Percentiles rank a stretch among this genome's conserved stretches.
These are phyloP conservation scores for Hypoxylon sp. DNA, from an alignment of 2,329 filamentous ascomycete genomes.

Conservation along the genomic window DNA sequence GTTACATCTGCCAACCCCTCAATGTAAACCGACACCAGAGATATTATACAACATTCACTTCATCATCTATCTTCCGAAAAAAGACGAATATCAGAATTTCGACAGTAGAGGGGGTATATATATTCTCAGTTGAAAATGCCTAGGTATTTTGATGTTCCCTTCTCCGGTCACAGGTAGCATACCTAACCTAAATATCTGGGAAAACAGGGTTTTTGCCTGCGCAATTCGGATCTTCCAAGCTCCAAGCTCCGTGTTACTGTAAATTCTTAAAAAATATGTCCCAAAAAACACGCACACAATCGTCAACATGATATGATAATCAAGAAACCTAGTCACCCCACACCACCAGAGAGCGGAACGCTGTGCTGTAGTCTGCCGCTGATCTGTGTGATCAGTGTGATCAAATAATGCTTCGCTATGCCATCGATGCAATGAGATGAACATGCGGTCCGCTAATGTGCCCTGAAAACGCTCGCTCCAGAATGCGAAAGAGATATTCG, in stretches of 20 bases:
- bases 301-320: slow-evolving; percentile 15
- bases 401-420: slow-evolving; percentile 27
- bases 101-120: slow-evolving; percentile 34
- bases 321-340: slow-evolving; percentile 1
- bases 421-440: slow-evolving; percentile 37
- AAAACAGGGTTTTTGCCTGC: slow-evolving; percentile 32
- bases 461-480: slow-evolving; percentile 26
- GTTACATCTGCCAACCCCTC: neutral
- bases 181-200: slow-evolving; percentile 14
- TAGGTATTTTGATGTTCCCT: slow-evolving; percentile 13
- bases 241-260: slow-evolving; percentile 30
- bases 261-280: slow-evolving; percentile 6
- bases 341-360: slow-evolving; percentile 16
- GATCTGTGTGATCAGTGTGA: no score
- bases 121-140: slow-evolving; percentile 33
- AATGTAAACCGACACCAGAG: neutral
- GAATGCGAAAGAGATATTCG: slow-evolving; percentile 31
- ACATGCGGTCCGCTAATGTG: slow-evolving; percentile 30
- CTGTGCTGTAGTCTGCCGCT: slow-evolving; percentile 14
- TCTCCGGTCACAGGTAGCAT: slow-evolving; percentile 7
- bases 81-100: neutral
- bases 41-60: neutral
- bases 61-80: slow-evolving; percentile 11
- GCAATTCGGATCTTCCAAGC: slow-evolving; percentile 42
- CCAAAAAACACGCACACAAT: slow-evolving; percentile 1